These are phyloP conservation scores for Penicillium manginii DNA, from an alignment of 495 filamentous ascomycete genomes.

Conservation along the genomic window DNA sequence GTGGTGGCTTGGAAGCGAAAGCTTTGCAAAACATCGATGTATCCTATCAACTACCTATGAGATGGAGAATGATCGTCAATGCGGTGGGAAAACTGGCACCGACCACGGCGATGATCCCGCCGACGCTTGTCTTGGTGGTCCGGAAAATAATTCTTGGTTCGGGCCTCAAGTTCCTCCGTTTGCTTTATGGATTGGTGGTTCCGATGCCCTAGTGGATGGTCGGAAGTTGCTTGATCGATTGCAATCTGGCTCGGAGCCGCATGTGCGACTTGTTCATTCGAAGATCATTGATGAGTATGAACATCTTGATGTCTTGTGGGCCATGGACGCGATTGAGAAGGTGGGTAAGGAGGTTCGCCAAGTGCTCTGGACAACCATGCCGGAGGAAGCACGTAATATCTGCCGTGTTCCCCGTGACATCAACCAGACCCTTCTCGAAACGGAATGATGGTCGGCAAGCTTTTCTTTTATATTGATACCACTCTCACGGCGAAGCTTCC, in stretches of 20 bases:
- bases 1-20: constrained; percentile 93
- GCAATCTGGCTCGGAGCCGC: constrained; percentile 76
- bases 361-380: constrained; percentile 77
- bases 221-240: constrained; percentile 72
- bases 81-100: constrained; percentile 2
- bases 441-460: not conserved
- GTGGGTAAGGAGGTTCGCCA: constrained; percentile 81
- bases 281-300: constrained; percentile 91
- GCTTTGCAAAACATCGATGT: constrained; percentile 90
- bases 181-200: constrained; percentile 85
- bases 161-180: constrained; percentile 79
- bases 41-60: constrained; percentile 81
- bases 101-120: constrained; percentile 25
- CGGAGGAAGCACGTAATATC: constrained; percentile 53
- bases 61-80: constrained; percentile 55
- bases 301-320: constrained; percentile 96
- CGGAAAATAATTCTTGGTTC: constrained; percentile 73
- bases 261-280: constrained; percentile 77
- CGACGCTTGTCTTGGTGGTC: constrained; percentile 29
- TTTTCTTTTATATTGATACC: not conserved
- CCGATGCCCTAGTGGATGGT: constrained; percentile 85
- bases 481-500: not conserved
- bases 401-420: constrained; percentile 66
- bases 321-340: constrained; percentile 84
- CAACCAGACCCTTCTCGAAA: not conserved